These are phyloP conservation scores for Syncephalastrum monosporum DNA, from an alignment of 371 early-diverging fungal genomes.

Conservation along the genomic window DNA sequence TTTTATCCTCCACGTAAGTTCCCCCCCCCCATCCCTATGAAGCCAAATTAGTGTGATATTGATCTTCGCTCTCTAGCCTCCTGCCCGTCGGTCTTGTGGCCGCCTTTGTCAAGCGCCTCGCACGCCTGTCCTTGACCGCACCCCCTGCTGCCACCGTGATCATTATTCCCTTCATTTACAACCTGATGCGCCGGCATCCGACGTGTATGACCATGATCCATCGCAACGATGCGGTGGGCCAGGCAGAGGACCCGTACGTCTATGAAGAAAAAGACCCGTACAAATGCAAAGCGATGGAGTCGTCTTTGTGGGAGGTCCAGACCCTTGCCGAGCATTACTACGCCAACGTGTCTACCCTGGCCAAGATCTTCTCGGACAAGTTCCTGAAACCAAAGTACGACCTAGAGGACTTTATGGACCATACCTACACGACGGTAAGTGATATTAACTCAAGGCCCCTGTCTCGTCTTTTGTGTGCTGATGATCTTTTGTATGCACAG, in stretches of 20 bases:
- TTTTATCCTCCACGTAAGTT: constrained; percentile 82
- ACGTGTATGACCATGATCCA: constrained; percentile 87
- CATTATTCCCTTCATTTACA: constrained; percentile 87
- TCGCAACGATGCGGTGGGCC: constrained; percentile 37
- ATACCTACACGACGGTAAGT: constrained; percentile 78
- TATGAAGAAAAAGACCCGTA: constrained; percentile 70
- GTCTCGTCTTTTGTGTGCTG: too few relatives aligned
- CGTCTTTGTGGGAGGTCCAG: constrained; percentile 92
- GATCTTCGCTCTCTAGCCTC: constrained; percentile 47
- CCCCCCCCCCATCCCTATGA: too few relatives aligned
- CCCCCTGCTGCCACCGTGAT: constrained; percentile 85
- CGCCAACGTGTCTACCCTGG: constrained; percentile 81
- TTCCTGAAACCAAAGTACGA: constrained; percentile 82
- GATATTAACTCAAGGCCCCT: too few relatives aligned
- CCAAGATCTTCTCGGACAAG: constrained; percentile 82
- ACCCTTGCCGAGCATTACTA: constrained; percentile 82
- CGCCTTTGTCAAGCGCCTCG: constrained; percentile 89
- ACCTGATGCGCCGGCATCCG: constrained; percentile 87
- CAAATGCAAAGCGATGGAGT: constrained; percentile 78
- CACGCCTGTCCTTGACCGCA: constrained; percentile 78
- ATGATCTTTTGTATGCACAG: constrained; percentile 19
- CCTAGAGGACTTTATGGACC: constrained; percentile 93
- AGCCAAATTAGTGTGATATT: not conserved
- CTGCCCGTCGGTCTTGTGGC: constrained; percentile 88
- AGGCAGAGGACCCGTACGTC: constrained; percentile 68